Percentiles rank a stretch among this genome's conserved stretches.
These are phyloP conservation scores for Zygotorulaspora danielsina DNA, from an alignment of 805 yeast species.

Conservation along the genomic window DNA sequence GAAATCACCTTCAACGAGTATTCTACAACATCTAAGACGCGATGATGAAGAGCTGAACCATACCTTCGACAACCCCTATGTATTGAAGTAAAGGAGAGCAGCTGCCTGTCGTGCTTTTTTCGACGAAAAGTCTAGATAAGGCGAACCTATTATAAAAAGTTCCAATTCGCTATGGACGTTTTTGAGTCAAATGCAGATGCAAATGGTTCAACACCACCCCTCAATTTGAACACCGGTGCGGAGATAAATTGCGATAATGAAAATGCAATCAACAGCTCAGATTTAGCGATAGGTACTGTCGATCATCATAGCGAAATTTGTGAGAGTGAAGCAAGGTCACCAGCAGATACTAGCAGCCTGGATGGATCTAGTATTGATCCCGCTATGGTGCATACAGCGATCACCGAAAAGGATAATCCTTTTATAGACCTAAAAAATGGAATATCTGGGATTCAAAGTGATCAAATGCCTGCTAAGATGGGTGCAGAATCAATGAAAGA, in stretches of 20 bases:
- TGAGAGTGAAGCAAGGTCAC: neutral
- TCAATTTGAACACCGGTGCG: neutral
- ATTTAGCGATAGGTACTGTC: neutral
- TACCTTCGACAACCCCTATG: slow-evolving; percentile 1
- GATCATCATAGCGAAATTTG: neutral
- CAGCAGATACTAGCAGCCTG: neutral
- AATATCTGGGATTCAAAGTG: neutral
- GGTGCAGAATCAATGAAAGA: neutral
- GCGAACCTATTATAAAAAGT: neutral
- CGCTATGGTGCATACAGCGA: slow-evolving; percentile 26
- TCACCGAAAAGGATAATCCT: slow-evolving; percentile 31
- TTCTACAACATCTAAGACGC: neutral
- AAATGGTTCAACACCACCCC: neutral
- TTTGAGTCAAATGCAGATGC: neutral
- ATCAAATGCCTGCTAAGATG: neutral
- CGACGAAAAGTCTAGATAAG: neutral
- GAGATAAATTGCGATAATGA: neutral
- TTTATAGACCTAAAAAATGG: slow-evolving; percentile 18
- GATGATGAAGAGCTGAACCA: neutral
- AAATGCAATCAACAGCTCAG: neutral
- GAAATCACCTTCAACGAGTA: neutral
- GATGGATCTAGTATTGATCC: slow-evolving; percentile 8
- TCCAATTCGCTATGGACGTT: neutral
- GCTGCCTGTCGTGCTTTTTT: neutral
- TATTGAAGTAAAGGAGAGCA: neutral